These are phyloP conservation scores for Heracleum sosnowskyi DNA, from an alignment of 129 eudicot genomes.

Conservation along the genomic window DNA sequence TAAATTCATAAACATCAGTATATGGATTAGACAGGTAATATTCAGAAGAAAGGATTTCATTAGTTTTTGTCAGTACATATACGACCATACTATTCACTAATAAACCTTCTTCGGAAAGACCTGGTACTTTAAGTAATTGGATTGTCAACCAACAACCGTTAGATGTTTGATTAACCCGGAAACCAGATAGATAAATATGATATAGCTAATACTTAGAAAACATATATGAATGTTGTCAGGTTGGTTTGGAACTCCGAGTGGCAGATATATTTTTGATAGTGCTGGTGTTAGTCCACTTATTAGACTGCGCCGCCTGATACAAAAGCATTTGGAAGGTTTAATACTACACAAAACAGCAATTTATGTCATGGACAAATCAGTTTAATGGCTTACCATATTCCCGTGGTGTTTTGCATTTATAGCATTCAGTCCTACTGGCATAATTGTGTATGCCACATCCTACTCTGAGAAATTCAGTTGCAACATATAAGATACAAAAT, in stretches of 20 bases:
- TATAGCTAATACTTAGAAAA: background rate
- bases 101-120: background rate
- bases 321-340: background rate
- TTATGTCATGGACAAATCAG: background rate
- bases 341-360: background rate
- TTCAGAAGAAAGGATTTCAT: background rate
- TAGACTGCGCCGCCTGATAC: conserved; percentile 27
- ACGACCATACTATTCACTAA: background rate
- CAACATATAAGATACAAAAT: background rate
- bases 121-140: background rate
- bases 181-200: background rate
- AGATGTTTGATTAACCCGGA: background rate
- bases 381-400: conserved; percentile 34
- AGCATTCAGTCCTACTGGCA: conserved; percentile 90
- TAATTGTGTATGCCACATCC: conserved; percentile 88
- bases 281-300: background rate
- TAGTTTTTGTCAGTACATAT: background rate
- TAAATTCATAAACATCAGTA: background rate
- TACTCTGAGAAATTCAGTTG: conserved; percentile 31
- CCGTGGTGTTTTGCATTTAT: conserved; percentile 59
- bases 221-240: background rate
- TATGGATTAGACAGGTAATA: background rate
- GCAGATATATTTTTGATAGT: background rate
- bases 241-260: background rate
- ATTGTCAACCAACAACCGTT: background rate